phyloP scores from a whole-genome alignment of 148 eudicot species.

The Rhododendron molle region DNA sequence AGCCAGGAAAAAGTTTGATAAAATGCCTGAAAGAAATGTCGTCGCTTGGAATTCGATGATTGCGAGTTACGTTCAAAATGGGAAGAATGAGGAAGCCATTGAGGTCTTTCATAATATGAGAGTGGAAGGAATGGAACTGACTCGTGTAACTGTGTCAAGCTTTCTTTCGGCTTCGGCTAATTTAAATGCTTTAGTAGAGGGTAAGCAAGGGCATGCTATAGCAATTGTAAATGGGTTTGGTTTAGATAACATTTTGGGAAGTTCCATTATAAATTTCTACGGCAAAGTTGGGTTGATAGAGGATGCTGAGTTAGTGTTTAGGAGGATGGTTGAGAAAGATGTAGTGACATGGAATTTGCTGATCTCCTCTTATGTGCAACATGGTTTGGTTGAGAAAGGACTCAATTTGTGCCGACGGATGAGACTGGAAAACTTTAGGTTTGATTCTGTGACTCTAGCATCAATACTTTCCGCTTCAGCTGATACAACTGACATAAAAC shows the following conservation, averaged over 20 bases:
- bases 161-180: slow-evolving; percentile 53
- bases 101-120: slow-evolving; percentile 44
- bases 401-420: slow-evolving; percentile 31
- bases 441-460: slow-evolving; percentile 51
- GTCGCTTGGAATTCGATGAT: slow-evolving; percentile 57
- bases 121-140: slow-evolving; percentile 42
- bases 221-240: slow-evolving; percentile 39
- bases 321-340: slow-evolving; percentile 50
- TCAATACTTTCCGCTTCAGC: slow-evolving; percentile 37
- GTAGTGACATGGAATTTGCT: slow-evolving; percentile 59
- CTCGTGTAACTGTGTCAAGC: slow-evolving; percentile 45
- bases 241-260: slow-evolving; percentile 46
- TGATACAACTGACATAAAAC: slow-evolving; percentile 24
- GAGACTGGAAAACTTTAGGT: slow-evolving; percentile 39
- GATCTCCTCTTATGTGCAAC: slow-evolving; percentile 47
- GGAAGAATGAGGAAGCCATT: slow-evolving; percentile 49
- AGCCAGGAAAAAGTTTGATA: slow-evolving; percentile 40
- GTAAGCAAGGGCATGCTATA: slow-evolving; percentile 56
- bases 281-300: slow-evolving; percentile 41
- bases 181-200: slow-evolving; percentile 37
- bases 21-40: slow-evolving; percentile 42
- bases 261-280: slow-evolving; percentile 53
- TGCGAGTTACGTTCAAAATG: slow-evolving; percentile 49
- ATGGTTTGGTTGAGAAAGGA: slow-evolving; percentile 27
- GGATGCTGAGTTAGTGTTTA: slow-evolving; percentile 45